Evolutionary conservation across 768 basidiomycete genomes (phyloP).

Genomic region (Kwoniella newhampshirensis): DNA sequence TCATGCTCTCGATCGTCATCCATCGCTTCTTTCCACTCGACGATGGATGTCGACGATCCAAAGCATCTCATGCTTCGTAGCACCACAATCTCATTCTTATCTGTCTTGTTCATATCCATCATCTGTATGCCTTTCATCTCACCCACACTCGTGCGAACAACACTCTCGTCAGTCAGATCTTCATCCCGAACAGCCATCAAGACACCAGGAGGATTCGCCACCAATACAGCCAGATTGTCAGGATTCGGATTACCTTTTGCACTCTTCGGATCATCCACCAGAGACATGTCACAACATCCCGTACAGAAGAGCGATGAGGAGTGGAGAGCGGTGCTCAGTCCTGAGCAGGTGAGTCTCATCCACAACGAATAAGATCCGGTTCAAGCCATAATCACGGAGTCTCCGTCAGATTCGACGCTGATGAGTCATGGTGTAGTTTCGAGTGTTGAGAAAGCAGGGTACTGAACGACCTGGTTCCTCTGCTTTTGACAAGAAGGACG

Average conservation of each 20-base stretch:
- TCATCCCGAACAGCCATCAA: constrained; percentile 7
- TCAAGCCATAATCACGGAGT: not conserved
- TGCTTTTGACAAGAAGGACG: constrained; percentile 70
- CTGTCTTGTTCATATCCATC: constrained; percentile 5
- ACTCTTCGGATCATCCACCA: constrained; percentile 23
- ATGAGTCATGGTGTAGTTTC: constrained; percentile 63
- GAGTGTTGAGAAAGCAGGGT: constrained; percentile 78
- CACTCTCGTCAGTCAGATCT: constrained; percentile 18
- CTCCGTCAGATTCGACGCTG: not conserved
- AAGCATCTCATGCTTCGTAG: no score
- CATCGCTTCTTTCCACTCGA: no score
- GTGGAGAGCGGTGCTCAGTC: constrained; percentile 77
- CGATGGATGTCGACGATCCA: no score
- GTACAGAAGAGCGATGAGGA: constrained; percentile 67
- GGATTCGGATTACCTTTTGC: constrained; percentile 38
- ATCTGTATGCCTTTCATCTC: constrained; percentile 29
- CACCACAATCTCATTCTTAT: no score
- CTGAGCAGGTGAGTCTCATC: constrained; percentile 71
- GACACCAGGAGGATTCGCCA: constrained; percentile 9
- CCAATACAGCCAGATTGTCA: constrained; percentile 21
- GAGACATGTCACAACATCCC: constrained; percentile 23
- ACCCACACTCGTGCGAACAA: constrained; percentile 20
- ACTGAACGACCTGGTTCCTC: constrained; percentile 78
- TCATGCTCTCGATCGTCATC: no score
- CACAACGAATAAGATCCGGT: not conserved